These are phyloP conservation scores for Colletotrichum sp. DNA, from an alignment of 2,329 filamentous ascomycete genomes.

Conservation along the genomic window DNA sequence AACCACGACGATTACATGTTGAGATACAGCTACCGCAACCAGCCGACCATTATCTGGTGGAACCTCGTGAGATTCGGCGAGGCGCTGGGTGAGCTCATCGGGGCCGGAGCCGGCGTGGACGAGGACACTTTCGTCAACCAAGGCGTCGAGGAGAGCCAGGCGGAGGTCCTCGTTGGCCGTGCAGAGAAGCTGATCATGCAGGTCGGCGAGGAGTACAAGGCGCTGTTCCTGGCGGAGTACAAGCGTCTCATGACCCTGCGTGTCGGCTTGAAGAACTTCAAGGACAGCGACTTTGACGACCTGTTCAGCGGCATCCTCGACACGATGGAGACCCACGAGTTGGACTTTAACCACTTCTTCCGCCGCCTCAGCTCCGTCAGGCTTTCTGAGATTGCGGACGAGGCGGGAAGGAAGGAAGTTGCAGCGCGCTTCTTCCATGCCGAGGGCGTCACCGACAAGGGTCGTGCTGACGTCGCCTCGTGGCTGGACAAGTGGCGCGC, in stretches of 20 bases:
- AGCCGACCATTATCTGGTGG: conserved; percentile 98
- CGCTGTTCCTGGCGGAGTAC: conserved; percentile 88
- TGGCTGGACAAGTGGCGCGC: conserved; percentile 85
- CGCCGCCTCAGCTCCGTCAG: conserved; percentile 73
- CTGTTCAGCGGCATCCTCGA: conserved; percentile 86
- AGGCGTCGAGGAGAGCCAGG: conserved; percentile 73
- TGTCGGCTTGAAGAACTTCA: conserved; percentile 74
- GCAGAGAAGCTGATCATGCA: conserved; percentile 85
- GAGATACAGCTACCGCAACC: conserved; percentile 91
- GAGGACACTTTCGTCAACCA: conserved; percentile 71
- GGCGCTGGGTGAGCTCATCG: conserved; percentile 85
- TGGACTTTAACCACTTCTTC: conserved; percentile 97
- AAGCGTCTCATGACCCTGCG: conserved; percentile 81
- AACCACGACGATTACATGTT: conserved; percentile 93
- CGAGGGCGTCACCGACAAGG: conserved; percentile 70
- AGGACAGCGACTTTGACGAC: conserved; percentile 77
- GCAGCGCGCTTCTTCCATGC: conserved; percentile 81
- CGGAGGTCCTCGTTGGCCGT: conserved; percentile 73
- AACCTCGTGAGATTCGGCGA: conserved; percentile 93
- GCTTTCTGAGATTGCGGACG: conserved; percentile 66
- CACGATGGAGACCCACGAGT: conserved; percentile 77
- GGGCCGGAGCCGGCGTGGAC: conserved; percentile 76
- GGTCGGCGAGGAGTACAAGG: conserved; percentile 85
- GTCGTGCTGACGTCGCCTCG: conserved; percentile 68
- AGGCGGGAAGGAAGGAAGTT: conserved; percentile 65